Conservation (phyloP, 306 rosid genomes). For the Albizia julibrissin region DNA sequence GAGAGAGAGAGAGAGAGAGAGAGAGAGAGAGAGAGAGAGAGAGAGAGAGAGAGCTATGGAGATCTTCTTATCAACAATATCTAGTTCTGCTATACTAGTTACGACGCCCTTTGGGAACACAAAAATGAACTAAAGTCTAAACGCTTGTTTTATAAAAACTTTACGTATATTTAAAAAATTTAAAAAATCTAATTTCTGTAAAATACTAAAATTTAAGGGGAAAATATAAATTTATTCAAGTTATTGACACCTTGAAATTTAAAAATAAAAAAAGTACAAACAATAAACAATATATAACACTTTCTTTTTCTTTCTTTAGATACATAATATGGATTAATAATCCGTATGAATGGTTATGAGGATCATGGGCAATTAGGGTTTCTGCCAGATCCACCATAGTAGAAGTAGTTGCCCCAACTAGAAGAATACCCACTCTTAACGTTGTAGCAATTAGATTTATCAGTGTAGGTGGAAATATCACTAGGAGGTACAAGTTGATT, state of each 20-base stretch:
- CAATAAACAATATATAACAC: not conserved
- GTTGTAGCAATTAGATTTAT: not conserved
- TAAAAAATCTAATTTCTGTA: not conserved
- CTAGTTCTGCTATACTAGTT: not conserved
- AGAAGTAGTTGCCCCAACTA: not conserved
- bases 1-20: not conserved
- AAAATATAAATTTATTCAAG: not conserved
- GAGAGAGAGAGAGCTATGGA: not conserved
- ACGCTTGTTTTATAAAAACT: not conserved
- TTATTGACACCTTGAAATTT: not conserved
- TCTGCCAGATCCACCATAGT: not conserved
- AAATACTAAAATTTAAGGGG: not conserved
- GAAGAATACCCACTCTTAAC: not conserved
- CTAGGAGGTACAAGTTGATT: not conserved
- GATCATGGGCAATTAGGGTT: not conserved
- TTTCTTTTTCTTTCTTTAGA: not conserved
- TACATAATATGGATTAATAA: not conserved
- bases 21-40: too few species aligned
- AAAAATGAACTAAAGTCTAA: not conserved
- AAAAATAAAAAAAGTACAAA: not conserved
- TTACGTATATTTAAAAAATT: not conserved
- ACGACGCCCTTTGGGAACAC: not conserved
- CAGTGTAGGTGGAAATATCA: not conserved
- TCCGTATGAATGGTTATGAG: not conserved
- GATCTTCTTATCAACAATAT: not conserved